Evolutionary conservation across 2,329 filamentous ascomycete genomes (phyloP).

Genomic region (Ascochyta rabiei): DNA sequence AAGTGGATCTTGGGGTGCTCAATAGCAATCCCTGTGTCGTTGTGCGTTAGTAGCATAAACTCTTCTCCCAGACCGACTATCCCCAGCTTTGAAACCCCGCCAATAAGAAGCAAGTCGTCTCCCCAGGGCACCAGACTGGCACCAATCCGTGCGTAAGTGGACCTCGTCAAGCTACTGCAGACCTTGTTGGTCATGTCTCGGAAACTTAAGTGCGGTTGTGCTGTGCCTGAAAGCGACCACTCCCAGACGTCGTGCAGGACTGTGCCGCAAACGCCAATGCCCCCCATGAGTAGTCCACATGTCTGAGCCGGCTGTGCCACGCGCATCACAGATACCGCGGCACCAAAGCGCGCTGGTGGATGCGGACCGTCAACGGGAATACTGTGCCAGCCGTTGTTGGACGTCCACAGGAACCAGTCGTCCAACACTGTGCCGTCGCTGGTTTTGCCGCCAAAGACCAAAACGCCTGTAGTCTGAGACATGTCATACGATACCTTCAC

Average conservation of each 20-base stretch:
- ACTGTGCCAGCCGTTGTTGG: slow-evolving; percentile 58
- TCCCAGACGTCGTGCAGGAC: slow-evolving; percentile 67
- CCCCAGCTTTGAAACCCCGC: slow-evolving; percentile 53
- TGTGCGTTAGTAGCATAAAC: slow-evolving; percentile 34
- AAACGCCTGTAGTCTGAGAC: slow-evolving; percentile 50
- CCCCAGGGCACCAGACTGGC: slow-evolving; percentile 57
- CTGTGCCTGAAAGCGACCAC: slow-evolving; percentile 61
- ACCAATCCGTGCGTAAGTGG: slow-evolving; percentile 55
- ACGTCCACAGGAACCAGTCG: slow-evolving; percentile 55
- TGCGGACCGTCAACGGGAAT: slow-evolving; percentile 45
- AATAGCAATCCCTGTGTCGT: slow-evolving; percentile 25
- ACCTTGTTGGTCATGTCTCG: slow-evolving; percentile 38
- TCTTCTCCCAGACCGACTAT: slow-evolving; percentile 36
- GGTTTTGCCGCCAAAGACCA: slow-evolving; percentile 56
- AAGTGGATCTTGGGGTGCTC: slow-evolving; percentile 27
- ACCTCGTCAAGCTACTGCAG: slow-evolving; percentile 20
- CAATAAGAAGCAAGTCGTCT: slow-evolving; percentile 57
- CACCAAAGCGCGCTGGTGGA: slow-evolving; percentile 62
- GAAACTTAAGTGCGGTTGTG: slow-evolving; percentile 34
- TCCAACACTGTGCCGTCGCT: slow-evolving; percentile 50
- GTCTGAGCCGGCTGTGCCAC: slow-evolving; percentile 43
- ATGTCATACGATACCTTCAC: slow-evolving; percentile 50
- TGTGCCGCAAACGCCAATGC: slow-evolving; percentile 68
- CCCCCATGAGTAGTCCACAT: slow-evolving; percentile 73
- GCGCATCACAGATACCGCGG: slow-evolving; percentile 56